Evolutionary conservation across 768 basidiomycete genomes (phyloP).

Genomic region (Suillus luteus): DNA sequence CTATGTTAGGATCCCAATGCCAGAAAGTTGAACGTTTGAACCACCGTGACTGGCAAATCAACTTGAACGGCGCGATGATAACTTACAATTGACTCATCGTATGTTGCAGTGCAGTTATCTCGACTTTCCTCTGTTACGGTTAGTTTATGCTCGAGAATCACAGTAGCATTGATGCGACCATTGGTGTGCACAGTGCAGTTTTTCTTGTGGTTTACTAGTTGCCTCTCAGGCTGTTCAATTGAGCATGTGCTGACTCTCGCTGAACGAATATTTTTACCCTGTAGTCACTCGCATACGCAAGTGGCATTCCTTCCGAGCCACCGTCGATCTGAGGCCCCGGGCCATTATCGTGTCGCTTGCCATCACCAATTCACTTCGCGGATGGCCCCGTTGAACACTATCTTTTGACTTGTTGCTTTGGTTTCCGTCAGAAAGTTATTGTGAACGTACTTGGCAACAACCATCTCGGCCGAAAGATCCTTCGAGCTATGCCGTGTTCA

Average conservation of each 20-base stretch:
- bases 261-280: background rate
- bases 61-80: too few relatives aligned
- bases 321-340: background rate
- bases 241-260: background rate
- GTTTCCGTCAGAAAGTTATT: background rate
- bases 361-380: background rate
- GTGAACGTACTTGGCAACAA: background rate
- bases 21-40: background rate
- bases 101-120: too few relatives aligned
- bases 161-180: background rate
- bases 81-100: too few relatives aligned
- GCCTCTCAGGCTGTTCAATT: background rate
- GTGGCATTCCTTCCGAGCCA: background rate
- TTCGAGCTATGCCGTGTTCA: background rate
- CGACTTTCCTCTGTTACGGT: background rate
- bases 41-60: too few relatives aligned
- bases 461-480: background rate
- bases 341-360: background rate
- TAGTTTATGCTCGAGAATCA: background rate
- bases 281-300: background rate
- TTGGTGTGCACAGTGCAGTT: background rate
- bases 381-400: background rate
- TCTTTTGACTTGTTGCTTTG: slow-evolving; percentile 2
- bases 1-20: background rate
- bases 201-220: background rate